Evolutionary conservation across 1,284 basidiomycete species (phyloP).

Genomic region (Caloboletus firmus): DNA sequence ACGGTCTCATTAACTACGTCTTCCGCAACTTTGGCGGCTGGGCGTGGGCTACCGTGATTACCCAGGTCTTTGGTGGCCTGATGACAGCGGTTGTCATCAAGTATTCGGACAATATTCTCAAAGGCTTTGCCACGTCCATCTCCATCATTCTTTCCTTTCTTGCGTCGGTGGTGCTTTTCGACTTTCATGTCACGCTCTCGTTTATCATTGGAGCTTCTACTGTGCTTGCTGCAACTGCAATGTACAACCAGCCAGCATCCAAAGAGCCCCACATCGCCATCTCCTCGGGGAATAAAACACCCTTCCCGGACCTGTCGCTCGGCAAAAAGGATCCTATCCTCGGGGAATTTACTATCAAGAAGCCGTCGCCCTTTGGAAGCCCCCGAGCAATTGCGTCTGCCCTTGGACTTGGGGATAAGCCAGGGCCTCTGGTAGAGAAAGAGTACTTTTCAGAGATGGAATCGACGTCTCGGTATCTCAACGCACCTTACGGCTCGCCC

Average conservation of each 20-base stretch:
- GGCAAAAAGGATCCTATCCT: slow-evolving; percentile 55
- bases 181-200: slow-evolving; percentile 82
- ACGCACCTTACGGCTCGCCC: slow-evolving; percentile 66
- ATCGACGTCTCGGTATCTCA: slow-evolving; percentile 56
- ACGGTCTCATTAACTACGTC: slow-evolving; percentile 47
- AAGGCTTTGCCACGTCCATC: slow-evolving; percentile 93
- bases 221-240: slow-evolving; percentile 86
- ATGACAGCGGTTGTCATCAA: slow-evolving; percentile 89
- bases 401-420: slow-evolving; percentile 42
- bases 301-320: slow-evolving; percentile 54
- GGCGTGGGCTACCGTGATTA: slow-evolving; percentile 90
- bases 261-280: slow-evolving; percentile 45
- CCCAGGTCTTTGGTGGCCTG: slow-evolving; percentile 91
- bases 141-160: slow-evolving; percentile 94
- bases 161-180: slow-evolving; percentile 86
- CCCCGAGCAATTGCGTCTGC: slow-evolving; percentile 49
- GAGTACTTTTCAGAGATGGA: slow-evolving; percentile 49
- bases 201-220: slow-evolving; percentile 85
- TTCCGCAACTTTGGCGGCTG: slow-evolving; percentile 84
- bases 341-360: slow-evolving; percentile 52
- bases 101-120: slow-evolving; percentile 88
- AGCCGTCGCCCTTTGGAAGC: slow-evolving; percentile 51
- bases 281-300: slow-evolving; percentile 37
- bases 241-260: slow-evolving; percentile 72
- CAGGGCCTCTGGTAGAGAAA: slow-evolving; percentile 33